Evolutionary conservation across 2,329 filamentous ascomycete species (phyloP).

Genomic region (Neurospora crassa): DNA sequence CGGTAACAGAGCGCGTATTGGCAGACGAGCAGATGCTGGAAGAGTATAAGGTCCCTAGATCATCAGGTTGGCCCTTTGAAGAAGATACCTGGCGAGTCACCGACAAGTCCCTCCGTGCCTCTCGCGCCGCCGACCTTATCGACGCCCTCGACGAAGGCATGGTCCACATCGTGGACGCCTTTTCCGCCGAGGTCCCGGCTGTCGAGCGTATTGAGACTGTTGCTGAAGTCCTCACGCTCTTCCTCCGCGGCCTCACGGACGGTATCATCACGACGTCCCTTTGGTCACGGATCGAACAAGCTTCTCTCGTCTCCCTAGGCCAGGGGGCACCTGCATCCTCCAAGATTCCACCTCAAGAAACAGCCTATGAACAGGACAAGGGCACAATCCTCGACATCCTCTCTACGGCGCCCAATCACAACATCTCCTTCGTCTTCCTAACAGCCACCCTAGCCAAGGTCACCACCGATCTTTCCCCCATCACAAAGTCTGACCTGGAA

Average conservation of each 20-base stretch:
- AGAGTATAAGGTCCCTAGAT: constrained; percentile 38
- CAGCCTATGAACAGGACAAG: constrained; percentile 34
- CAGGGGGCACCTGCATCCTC: constrained; percentile 30
- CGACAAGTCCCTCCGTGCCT: constrained; percentile 20
- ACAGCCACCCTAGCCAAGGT: constrained; percentile 61
- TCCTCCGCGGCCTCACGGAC: constrained; percentile 66
- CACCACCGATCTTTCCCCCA: constrained; percentile 36
- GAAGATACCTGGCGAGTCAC: constrained; percentile 24
- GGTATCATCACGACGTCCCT: constrained; percentile 63
- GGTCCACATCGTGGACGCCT: constrained; percentile 45
- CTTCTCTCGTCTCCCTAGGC: constrained; percentile 20
- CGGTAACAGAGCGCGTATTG: constrained; percentile 43
- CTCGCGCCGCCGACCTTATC: constrained; percentile 31
- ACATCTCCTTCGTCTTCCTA: constrained; percentile 82
- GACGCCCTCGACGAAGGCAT: constrained; percentile 56
- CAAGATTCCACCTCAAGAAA: constrained; percentile 20
- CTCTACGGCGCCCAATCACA: constrained; percentile 63
- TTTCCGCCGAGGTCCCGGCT: constrained; percentile 53
- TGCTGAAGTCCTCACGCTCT: constrained; percentile 60
- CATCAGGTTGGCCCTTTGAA: constrained; percentile 53
- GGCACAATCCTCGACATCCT: constrained; percentile 61
- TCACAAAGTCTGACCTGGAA: constrained; percentile 29
- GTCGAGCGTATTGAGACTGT: constrained; percentile 66
- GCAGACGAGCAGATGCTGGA: constrained; percentile 56
- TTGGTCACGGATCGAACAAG: constrained; percentile 60